These are phyloP conservation scores for Solanum neorickii DNA, from an alignment of 257 asterid genomes.

Conservation along the genomic window DNA sequence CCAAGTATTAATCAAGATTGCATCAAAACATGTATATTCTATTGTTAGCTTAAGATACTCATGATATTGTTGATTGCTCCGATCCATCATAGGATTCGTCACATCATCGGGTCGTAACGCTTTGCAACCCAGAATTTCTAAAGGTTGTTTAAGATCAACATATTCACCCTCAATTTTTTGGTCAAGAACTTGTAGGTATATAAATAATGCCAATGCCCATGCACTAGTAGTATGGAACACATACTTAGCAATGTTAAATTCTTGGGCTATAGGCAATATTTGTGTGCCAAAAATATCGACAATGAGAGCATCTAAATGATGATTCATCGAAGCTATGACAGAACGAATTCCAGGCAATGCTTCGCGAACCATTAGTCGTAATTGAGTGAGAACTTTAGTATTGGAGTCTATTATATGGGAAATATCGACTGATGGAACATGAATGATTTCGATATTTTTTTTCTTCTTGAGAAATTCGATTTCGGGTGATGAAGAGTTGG, in stretches of 20 bases:
- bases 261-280: background rate
- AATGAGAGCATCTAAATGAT: background rate
- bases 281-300: constrained; percentile 4
- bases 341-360: background rate
- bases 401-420: background rate
- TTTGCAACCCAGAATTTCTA: constrained; percentile 9
- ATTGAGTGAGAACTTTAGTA: background rate
- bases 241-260: background rate
- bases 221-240: background rate
- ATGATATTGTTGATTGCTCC: background rate
- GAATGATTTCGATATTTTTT: background rate
- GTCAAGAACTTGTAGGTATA: constrained; percentile 2
- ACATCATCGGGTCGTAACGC: background rate
- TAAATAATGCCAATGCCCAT: background rate
- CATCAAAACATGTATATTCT: background rate
- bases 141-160: constrained; percentile 1
- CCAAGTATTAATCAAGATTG: constrained; percentile 9
- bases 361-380: background rate
- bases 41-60: background rate
- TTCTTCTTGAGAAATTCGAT: background rate
- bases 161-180: background rate
- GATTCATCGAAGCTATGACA: background rate
- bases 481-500: background rate
- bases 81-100: constrained; percentile 1
- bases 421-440: background rate